Conservation (phyloP, 345 rosid genomes). For the Populus alba region DNA sequence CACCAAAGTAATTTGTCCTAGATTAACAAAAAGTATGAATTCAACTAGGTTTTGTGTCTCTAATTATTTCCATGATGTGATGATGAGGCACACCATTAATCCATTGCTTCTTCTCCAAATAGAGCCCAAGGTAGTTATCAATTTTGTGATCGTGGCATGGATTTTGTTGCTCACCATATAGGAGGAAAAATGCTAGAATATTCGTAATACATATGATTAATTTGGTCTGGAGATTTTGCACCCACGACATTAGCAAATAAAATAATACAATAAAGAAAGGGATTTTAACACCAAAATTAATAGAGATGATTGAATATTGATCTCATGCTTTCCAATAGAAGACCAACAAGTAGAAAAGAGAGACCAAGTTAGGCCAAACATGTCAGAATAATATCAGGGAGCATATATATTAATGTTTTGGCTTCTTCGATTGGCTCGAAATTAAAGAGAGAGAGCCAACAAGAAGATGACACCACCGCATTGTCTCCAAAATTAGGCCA, state of each 20-base stretch:
- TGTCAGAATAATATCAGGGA: background rate
- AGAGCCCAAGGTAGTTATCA: background rate
- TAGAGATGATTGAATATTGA: background rate
- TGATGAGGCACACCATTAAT: background rate
- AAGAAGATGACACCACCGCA: background rate
- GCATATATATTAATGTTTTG: background rate
- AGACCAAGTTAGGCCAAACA: slow-evolving; percentile 18
- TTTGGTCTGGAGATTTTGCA: background rate
- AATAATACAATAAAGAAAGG: background rate
- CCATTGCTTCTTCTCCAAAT: background rate
- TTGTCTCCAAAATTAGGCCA: no score
- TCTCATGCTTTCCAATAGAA: slow-evolving; percentile 12
- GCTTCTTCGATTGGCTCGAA: no score
- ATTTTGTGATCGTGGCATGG: background rate
- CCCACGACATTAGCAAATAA: background rate
- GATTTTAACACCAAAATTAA: background rate
- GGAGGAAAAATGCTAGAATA: background rate
- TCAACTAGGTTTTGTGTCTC: background rate
- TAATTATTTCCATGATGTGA: background rate
- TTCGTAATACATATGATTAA: background rate
- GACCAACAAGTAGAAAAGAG: slow-evolving; percentile 12
- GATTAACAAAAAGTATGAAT: background rate
- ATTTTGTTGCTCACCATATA: background rate
- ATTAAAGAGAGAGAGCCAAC: background rate
- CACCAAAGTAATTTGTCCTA: background rate